A percentile compares a stretch with the other conserved stretches of the same genome.
Evolutionary conservation across 108 stramenopile genomes (phyloP).

Genomic region (Seminavis robusta): DNA sequence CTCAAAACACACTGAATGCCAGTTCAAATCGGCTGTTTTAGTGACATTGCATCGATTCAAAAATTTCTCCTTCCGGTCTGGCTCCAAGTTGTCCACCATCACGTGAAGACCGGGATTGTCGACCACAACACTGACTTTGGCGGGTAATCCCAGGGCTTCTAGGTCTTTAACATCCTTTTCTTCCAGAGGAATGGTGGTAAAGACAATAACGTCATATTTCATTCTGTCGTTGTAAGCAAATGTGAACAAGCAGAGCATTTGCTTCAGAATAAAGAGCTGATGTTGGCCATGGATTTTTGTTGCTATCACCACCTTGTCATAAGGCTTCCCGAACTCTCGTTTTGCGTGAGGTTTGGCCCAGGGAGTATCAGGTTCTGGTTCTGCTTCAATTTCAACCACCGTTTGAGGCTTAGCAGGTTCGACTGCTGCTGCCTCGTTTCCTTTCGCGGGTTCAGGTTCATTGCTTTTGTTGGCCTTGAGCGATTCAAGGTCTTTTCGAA

Average conservation of each 20-base stretch:
- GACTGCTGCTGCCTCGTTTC: no score
- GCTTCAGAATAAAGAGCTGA: conserved; percentile 5
- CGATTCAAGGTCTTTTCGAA: no score
- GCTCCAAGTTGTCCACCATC: conserved; percentile 18
- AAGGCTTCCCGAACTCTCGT: no score
- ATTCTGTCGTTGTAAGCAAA: conserved; percentile 38
- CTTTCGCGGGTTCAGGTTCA: no score
- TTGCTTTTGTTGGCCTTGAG: no score
- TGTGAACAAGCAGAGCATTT: conserved; percentile 35
- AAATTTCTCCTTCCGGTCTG: conserved; percentile 1
- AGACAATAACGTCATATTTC: conserved; percentile 36
- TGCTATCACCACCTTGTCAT: conserved; percentile 32
- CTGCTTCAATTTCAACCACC: no score
- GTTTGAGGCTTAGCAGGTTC: no score
- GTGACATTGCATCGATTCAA: conserved; percentile 24
- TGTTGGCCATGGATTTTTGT: conserved; percentile 40
- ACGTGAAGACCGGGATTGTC: conserved; percentile 35
- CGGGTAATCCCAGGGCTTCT: conserved; percentile 17
- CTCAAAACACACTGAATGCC: conserved; percentile 21
- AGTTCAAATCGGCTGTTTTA: conserved; percentile 8
- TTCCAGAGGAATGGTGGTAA: conserved; percentile 20
- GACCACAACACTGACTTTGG: conserved; percentile 30
- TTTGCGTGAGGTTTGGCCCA: no score
- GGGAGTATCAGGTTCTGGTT: no score
- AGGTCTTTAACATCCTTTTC: conserved; percentile 10